Evolutionary conservation across 805 yeast genomes (phyloP).

Genomic region (Clavispora carvajalis): DNA sequence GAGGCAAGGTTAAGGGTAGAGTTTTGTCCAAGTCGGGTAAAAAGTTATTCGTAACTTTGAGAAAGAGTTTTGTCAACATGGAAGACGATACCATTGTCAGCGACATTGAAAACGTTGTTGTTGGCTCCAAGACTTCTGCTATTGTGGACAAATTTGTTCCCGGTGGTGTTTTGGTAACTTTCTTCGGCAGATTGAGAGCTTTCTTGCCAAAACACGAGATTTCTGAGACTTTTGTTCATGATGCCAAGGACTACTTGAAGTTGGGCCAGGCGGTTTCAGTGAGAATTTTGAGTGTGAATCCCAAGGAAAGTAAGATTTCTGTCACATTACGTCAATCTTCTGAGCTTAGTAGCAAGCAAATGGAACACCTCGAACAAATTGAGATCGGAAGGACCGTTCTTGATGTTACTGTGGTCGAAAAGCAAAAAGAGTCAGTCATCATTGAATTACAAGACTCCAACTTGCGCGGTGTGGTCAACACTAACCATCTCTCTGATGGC

Average conservation of each 20-base stretch:
- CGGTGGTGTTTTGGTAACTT: conserved; percentile 77
- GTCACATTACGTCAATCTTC: conserved; percentile 72
- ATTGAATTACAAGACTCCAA: conserved; percentile 50
- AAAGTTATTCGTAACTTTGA: conserved; percentile 62
- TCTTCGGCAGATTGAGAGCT: conserved; percentile 74
- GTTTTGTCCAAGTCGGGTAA: conserved; percentile 49
- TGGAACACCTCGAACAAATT: conserved; percentile 40
- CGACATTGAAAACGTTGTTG: conserved; percentile 31
- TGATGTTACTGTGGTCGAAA: conserved; percentile 61
- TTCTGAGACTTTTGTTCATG: conserved; percentile 77
- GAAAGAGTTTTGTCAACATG: conserved; percentile 73
- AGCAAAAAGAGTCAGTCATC: conserved; percentile 65
- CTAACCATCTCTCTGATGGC: conserved; percentile 74
- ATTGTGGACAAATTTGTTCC: conserved; percentile 67
- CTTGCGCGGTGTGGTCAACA: conserved; percentile 64
- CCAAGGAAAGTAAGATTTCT: conserved; percentile 47
- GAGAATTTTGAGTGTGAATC: conserved; percentile 54
- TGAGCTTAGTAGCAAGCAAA: conserved; percentile 45
- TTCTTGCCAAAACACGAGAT: conserved; percentile 85
- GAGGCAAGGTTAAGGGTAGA: conserved; percentile 74
- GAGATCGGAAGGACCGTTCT: conserved; percentile 60
- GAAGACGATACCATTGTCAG: conserved; percentile 50
- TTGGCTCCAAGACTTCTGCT: conserved; percentile 58
- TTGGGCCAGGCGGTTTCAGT: conserved; percentile 80
- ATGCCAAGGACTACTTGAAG: conserved; percentile 72